These are phyloP conservation scores for Termitomyces sp. DNA, from an alignment of 768 basidiomycete species.

Conservation along the genomic window DNA sequence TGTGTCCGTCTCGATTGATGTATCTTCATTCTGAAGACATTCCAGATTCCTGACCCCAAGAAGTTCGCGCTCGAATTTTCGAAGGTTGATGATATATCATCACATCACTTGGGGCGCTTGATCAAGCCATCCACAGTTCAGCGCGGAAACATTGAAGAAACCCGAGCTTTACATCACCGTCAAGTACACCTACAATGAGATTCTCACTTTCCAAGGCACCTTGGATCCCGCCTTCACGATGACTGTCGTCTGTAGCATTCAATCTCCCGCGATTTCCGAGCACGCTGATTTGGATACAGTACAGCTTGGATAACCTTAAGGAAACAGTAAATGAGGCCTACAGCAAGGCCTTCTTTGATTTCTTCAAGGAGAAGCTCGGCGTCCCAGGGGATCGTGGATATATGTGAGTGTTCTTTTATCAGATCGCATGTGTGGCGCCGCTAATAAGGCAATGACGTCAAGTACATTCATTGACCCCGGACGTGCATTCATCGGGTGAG, in stretches of 20 bases:
- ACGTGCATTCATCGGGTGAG: conserved; percentile 45
- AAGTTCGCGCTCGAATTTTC: conserved; percentile 53
- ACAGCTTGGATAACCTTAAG: conserved; percentile 55
- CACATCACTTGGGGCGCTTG: neutral
- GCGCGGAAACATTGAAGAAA: conserved; percentile 52
- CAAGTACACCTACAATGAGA: conserved; percentile 56
- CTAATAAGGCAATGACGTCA: neutral
- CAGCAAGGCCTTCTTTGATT: conserved; percentile 54
- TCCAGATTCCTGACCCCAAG: conserved; percentile 36
- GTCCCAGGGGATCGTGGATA: conserved; percentile 55
- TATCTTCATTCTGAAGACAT: neutral
- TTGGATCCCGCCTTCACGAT: conserved; percentile 68
- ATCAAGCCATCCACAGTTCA: conserved; percentile 35
- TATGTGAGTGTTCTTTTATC: conserved; percentile 38
- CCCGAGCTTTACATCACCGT: conserved; percentile 55
- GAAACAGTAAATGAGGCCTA: conserved; percentile 48
- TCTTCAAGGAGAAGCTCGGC: conserved; percentile 53
- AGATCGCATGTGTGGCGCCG: neutral
- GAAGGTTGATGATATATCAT: conserved; percentile 36
- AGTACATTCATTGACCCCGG: conserved; percentile 56
- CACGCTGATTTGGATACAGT: conserved; percentile 33
- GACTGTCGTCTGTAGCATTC: conserved; percentile 46
- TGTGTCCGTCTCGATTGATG: too few species aligned
- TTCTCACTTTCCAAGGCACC: conserved; percentile 57
- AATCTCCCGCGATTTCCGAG: neutral